These are phyloP conservation scores for Cucurbita maxima DNA, from an alignment of 306 rosid genomes.

Conservation along the genomic window DNA sequence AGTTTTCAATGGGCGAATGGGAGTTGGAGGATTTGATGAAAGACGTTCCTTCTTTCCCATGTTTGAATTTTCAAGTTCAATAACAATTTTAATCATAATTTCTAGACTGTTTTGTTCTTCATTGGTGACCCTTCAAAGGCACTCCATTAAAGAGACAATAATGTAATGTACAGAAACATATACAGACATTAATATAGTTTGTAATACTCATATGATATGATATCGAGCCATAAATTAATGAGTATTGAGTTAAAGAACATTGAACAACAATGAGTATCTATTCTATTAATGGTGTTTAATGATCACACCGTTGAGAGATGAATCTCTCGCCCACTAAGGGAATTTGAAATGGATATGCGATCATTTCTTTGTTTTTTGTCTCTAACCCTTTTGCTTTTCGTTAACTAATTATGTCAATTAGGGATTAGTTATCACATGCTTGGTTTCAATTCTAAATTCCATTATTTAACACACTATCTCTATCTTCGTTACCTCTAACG, in stretches of 20 bases:
- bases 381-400: not conserved
- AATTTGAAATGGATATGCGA: not conserved
- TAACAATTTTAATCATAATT: not conserved
- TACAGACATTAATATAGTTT: not conserved
- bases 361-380: not conserved
- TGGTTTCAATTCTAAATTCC: constrained; percentile 5
- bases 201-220: not conserved
- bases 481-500: not conserved
- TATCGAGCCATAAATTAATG: not conserved
- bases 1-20: constrained; percentile 64
- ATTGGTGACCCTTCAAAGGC: not conserved
- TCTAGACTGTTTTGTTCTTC: too few species aligned
- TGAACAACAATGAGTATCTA: not conserved
- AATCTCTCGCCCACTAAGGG: constrained; percentile 16
- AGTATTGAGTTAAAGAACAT: not conserved
- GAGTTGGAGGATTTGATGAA: constrained; percentile 80
- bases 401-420: constrained; percentile 5
- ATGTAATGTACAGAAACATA: not conserved
- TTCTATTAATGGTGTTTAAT: constrained; percentile 13
- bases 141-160: not conserved
- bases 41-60: constrained; percentile 58
- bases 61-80: constrained; percentile 44
- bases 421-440: constrained; percentile 6
- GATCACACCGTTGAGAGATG: constrained; percentile 13
- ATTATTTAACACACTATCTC: not conserved